Conservation (phyloP, 1,139 yeast species). For the Blastobotrys buckinghamii region DNA sequence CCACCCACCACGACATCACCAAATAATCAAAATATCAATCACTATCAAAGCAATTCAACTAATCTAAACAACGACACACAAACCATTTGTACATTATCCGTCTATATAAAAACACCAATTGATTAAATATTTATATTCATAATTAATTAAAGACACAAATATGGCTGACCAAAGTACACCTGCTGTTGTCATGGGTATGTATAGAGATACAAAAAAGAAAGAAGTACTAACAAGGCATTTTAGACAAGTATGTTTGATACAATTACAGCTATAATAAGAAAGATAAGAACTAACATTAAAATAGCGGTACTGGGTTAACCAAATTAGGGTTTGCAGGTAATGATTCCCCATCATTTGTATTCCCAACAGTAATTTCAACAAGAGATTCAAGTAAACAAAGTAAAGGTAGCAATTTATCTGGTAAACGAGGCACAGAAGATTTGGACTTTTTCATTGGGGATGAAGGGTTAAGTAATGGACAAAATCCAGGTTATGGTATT, state of each 20-base stretch:
- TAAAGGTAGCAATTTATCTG: conserved; percentile 19
- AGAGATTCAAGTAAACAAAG: conserved; percentile 38
- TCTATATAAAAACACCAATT: not conserved
- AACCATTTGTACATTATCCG: no score
- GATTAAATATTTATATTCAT: not conserved
- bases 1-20: not conserved
- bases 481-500: conserved; percentile 79
- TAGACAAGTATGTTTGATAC: conserved; percentile 6
- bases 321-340: conserved; percentile 98
- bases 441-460: conserved; percentile 94
- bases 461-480: conserved; percentile 85
- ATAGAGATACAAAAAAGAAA: not conserved
- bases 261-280: not conserved
- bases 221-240: not conserved
- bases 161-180: conserved; percentile 43
- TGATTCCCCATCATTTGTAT: conserved; percentile 94
- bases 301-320: conserved; percentile 95
- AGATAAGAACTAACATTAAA: not conserved
- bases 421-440: conserved; percentile 87
- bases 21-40: no score
- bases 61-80: no score
- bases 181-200: conserved; percentile 85
- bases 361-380: conserved; percentile 97
- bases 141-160: not conserved
- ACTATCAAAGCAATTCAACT: no score